These are phyloP conservation scores for Colletotrichum coccodes DNA, from an alignment of 2,329 filamentous ascomycete genomes.

Conservation along the genomic window DNA sequence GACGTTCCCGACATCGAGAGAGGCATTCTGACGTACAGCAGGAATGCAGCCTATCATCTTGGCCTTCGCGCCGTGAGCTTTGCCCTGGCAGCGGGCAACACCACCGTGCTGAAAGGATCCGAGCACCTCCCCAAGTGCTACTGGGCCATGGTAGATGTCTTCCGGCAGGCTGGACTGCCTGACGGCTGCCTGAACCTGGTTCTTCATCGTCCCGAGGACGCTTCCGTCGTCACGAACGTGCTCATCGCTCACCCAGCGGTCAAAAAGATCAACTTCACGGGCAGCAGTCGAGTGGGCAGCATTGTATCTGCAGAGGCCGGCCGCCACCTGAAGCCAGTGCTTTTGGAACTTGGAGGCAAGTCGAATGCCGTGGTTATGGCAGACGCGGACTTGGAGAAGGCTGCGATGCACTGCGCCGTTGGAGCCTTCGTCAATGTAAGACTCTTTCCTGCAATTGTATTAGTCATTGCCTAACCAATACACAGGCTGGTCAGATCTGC, in stretches of 20 bases:
- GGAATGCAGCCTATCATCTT: conserved; percentile 41
- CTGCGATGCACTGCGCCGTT: conserved; percentile 41
- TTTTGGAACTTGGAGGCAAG: conserved; percentile 61
- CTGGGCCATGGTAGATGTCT: conserved; percentile 45
- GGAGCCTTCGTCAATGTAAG: conserved; percentile 35
- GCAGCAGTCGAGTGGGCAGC: conserved; percentile 52
- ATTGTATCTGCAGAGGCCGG: conserved; percentile 49
- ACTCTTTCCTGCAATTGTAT: too few relatives aligned
- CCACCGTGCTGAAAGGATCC: conserved; percentile 43
- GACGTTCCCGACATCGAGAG: too few relatives aligned
- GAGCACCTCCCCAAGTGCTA: conserved; percentile 45
- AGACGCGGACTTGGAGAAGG: conserved; percentile 55
- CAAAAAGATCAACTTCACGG: conserved; percentile 56
- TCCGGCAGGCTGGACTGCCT: conserved; percentile 53
- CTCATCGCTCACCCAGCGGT: conserved; percentile 49
- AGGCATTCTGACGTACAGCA: not conserved
- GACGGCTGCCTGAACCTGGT: conserved; percentile 52
- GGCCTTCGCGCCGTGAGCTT: conserved; percentile 34
- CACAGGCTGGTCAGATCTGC: conserved; percentile 70
- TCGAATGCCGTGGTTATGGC: conserved; percentile 52
- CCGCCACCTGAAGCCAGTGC: conserved; percentile 53
- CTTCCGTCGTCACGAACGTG: conserved; percentile 43
- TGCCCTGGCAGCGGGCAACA: conserved; percentile 38
- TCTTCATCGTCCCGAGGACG: conserved; percentile 43
- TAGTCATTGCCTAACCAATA: not conserved